These are phyloP conservation scores for Parmales sp. DNA, from an alignment of 108 stramenopile genomes.

Conservation along the genomic window DNA sequence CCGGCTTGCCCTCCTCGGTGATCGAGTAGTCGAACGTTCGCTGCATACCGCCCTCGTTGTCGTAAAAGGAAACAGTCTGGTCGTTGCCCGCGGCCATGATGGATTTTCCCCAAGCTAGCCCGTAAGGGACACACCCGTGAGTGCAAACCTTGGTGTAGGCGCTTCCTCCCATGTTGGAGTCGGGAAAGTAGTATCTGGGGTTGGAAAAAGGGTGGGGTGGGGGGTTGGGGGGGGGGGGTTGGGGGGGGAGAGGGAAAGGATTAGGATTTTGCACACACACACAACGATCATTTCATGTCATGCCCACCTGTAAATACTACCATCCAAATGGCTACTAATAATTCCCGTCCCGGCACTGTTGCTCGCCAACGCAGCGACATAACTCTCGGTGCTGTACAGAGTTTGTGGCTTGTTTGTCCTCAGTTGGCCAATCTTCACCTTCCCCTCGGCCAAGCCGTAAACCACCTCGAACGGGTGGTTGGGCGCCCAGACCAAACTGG, in stretches of 20 bases:
- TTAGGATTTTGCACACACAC: background rate
- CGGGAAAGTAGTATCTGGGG: constrained; percentile 12
- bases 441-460: constrained; percentile 51
- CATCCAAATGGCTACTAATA: constrained; percentile 44
- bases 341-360: constrained; percentile 37
- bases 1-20: background rate
- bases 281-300: background rate
- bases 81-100: constrained; percentile 51
- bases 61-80: constrained; percentile 39
- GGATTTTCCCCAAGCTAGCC: constrained; percentile 37
- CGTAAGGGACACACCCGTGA: constrained; percentile 37
- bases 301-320: constrained; percentile 37
- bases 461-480: constrained; percentile 33
- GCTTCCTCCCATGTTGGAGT: background rate
- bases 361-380: constrained; percentile 27
- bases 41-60: constrained; percentile 30
- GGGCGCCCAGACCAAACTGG: constrained; percentile 42
- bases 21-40: constrained; percentile 45
- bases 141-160: constrained; percentile 22
- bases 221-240: too few species aligned
- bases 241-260: too few species aligned
- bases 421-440: constrained; percentile 47
- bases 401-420: constrained; percentile 39
- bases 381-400: constrained; percentile 32
- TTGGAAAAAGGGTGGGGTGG: too few species aligned